Conservation (phyloP, 2,329 filamentous ascomycete species). For the Triangularia setosa region DNA sequence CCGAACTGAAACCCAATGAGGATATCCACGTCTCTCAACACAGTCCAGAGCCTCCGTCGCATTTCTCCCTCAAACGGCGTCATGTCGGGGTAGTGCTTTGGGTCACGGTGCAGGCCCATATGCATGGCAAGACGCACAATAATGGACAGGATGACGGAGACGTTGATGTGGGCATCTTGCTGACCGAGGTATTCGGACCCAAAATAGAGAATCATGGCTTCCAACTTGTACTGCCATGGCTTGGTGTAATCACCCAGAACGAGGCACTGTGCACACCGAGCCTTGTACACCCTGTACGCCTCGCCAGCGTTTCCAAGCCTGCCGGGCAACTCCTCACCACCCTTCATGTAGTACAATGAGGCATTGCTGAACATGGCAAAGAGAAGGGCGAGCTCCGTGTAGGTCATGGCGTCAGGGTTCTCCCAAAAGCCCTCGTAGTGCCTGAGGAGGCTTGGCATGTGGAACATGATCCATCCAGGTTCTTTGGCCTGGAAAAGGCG, state of each 20-base stretch:
- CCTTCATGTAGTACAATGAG: slow-evolving; percentile 26
- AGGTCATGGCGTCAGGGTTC: slow-evolving; percentile 17
- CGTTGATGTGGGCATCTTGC: slow-evolving; percentile 26
- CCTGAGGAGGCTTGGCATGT: slow-evolving; percentile 28
- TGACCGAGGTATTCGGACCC: slow-evolving; percentile 28
- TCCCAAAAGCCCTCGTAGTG: slow-evolving; percentile 33
- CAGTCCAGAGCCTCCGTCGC: slow-evolving; percentile 45
- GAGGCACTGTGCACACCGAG: slow-evolving; percentile 26
- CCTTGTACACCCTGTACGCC: slow-evolving; percentile 4
- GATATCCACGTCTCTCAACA: slow-evolving; percentile 45
- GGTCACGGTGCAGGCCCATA: slow-evolving; percentile 48
- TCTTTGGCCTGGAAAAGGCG: slow-evolving; percentile 31
- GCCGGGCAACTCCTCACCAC: slow-evolving; percentile 21
- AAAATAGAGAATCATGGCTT: slow-evolving; percentile 30
- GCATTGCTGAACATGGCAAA: slow-evolving; percentile 32
- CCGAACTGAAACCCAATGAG: slow-evolving; percentile 51
- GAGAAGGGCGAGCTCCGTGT: slow-evolving; percentile 32
- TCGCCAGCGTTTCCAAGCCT: slow-evolving; percentile 22
- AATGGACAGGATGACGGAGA: slow-evolving; percentile 28
- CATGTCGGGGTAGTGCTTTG: slow-evolving; percentile 38
- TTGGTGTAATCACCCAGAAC: slow-evolving; percentile 31
- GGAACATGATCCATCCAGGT: slow-evolving; percentile 31
- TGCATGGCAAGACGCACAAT: slow-evolving; percentile 29
- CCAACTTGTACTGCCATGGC: slow-evolving; percentile 28
- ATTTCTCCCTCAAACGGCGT: slow-evolving; percentile 50